These are phyloP conservation scores for Melampsora occidentalis DNA, from an alignment of 1,284 basidiomycete species.

Conservation along the genomic window DNA sequence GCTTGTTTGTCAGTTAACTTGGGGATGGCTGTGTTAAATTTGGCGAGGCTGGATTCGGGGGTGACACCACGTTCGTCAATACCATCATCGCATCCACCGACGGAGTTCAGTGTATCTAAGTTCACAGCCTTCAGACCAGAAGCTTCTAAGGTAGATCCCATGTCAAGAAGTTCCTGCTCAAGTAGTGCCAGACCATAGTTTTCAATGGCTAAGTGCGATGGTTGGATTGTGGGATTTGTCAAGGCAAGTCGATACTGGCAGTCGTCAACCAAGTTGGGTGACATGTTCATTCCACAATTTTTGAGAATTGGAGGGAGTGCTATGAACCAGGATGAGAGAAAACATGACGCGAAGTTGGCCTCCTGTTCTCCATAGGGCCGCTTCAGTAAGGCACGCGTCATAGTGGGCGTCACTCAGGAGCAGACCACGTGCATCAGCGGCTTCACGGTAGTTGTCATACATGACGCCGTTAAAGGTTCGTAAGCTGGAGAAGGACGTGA, in stretches of 20 bases:
- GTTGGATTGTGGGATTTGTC: no score
- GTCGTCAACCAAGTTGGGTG: background rate
- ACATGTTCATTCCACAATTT: background rate
- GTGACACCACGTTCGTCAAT: no score
- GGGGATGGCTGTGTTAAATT: no score
- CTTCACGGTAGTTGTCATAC: background rate
- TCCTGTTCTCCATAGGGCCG: background rate
- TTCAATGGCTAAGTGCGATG: background rate
- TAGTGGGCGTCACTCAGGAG: conserved; percentile 1
- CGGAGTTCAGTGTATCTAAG: no score
- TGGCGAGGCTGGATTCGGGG: no score
- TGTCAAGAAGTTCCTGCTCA: background rate
- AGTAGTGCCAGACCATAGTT: background rate
- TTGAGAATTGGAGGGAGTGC: background rate
- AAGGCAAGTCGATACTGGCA: background rate
- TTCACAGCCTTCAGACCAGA: no score
- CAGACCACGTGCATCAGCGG: background rate
- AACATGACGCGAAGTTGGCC: background rate
- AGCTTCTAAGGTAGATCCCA: no score
- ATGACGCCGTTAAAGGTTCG: background rate
- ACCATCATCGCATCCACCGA: no score
- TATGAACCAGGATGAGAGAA: background rate
- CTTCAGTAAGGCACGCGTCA: background rate
- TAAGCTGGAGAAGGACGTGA: background rate
- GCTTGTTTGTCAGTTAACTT: no score